A percentile compares a stretch with the other conserved stretches of the same genome.
Conservation (phyloP, 2,329 filamentous ascomycete genomes). For the Phyllosticta ampelicida region DNA sequence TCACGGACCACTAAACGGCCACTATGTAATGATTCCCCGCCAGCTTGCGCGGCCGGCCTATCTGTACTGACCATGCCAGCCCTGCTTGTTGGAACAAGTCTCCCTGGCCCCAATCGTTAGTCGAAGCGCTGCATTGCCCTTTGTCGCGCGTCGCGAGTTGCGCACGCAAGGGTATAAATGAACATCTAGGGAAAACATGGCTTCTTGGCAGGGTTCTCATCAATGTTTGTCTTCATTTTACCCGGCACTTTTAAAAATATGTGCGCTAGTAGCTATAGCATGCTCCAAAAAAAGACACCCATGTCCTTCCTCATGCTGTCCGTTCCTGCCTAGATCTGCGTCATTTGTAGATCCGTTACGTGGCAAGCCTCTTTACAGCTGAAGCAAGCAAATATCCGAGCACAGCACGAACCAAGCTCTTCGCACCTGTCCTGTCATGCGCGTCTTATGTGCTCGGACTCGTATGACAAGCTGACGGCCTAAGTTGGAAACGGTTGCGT, state of each 20-base stretch:
- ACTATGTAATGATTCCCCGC: neutral
- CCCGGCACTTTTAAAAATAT: neutral
- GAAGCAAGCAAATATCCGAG: neutral
- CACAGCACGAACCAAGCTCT: no score
- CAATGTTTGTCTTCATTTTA: neutral
- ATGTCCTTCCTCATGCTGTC: neutral
- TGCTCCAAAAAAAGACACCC: neutral
- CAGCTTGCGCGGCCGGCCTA: neutral
- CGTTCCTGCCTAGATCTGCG: neutral
- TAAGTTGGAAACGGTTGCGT: neutral
- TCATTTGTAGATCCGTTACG: neutral
- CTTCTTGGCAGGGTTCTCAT: neutral
- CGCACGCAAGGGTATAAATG: neutral
- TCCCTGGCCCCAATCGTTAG: no score
- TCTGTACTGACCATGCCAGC: neutral
- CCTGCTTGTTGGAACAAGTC: no score
- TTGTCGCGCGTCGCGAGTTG: neutral
- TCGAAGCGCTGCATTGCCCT: neutral
- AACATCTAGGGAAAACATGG: neutral
- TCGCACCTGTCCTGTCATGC: neutral
- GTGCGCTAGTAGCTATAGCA: neutral
- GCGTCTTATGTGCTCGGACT: no score
- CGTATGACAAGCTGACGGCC: no score
- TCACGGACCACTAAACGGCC: neutral
- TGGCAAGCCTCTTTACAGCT: neutral